Percentiles rank a stretch among this genome's conserved stretches.
Conservation (phyloP, 495 filamentous ascomycete species). For the Tuber brumale region DNA sequence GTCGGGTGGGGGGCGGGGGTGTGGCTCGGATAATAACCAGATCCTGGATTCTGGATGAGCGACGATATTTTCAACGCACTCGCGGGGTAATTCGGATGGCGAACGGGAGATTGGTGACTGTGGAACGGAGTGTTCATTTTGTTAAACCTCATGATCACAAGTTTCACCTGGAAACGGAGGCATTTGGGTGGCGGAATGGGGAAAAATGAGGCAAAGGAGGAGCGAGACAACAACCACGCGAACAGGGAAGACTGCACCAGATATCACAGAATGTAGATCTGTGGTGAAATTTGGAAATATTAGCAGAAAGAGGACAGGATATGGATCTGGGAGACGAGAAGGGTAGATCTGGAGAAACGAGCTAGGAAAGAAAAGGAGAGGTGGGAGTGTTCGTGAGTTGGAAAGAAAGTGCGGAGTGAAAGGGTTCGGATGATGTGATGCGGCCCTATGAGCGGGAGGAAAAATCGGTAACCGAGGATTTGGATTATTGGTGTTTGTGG, state of each 20-base stretch:
- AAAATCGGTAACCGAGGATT: not conserved
- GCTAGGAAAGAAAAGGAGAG: no score
- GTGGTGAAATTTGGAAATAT: not conserved
- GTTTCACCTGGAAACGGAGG: not conserved
- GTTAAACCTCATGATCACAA: not conserved
- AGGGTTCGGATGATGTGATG: no score
- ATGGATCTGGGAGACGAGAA: no score
- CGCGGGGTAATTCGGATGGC: not conserved
- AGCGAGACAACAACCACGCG: not conserved
- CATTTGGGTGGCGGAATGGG: not conserved
- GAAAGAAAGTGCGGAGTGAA: no score
- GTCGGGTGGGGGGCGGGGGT: not conserved
- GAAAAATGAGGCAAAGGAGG: not conserved
- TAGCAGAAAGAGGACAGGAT: not conserved
- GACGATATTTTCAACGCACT: not conserved
- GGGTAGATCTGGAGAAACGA: no score
- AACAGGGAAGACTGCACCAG: not conserved
- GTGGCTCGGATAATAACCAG: not conserved
- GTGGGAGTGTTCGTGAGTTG: no score
- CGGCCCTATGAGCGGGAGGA: no score
- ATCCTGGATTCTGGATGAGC: not conserved
- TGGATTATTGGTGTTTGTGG: not conserved
- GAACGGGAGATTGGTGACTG: not conserved
- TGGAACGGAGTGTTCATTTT: not conserved
- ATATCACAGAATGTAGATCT: not conserved